Conservation (phyloP, 1,284 basidiomycete species). For the Ganoderma multipileum region DNA sequence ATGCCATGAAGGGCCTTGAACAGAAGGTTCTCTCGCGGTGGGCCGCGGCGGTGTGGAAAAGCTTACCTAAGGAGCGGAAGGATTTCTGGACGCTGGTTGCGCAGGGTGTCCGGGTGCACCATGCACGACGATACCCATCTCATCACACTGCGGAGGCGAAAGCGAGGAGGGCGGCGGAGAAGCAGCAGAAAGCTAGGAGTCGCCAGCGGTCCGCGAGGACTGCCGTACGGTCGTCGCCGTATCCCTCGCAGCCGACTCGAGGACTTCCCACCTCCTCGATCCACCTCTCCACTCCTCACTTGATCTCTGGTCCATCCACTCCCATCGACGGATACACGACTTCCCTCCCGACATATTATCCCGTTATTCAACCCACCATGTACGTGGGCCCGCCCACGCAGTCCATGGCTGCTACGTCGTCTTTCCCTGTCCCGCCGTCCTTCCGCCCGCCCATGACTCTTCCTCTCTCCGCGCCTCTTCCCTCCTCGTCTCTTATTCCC, state of each 20-base stretch:
- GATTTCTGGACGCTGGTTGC: not conserved
- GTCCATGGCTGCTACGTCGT: not conserved
- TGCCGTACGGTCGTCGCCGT: not conserved
- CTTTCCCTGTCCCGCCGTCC: not conserved
- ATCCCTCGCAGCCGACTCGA: not conserved
- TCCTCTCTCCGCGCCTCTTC: not conserved
- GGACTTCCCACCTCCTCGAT: not conserved
- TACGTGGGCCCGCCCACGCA: not conserved
- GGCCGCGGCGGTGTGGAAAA: not conserved
- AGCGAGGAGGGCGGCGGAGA: not conserved
- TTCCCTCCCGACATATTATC: not conserved
- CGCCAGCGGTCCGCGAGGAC: not conserved
- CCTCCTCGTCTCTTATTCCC: not conserved
- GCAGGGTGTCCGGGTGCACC: not conserved
- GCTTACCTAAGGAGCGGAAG: not conserved
- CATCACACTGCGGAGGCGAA: not conserved
- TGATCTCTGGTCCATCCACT: not conserved
- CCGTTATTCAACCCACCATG: not conserved
- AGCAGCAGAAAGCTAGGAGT: not conserved
- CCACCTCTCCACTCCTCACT: not conserved
- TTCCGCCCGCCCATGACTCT: not conserved
- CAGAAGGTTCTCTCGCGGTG: not conserved
- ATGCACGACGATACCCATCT: not conserved
- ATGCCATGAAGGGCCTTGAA: not conserved
- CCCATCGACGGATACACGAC: not conserved